Percentiles rank a stretch among this genome's conserved stretches.
phyloP scores from a whole-genome alignment of 352 stramenopile species.

The Phytopythium delawarense region DNA sequence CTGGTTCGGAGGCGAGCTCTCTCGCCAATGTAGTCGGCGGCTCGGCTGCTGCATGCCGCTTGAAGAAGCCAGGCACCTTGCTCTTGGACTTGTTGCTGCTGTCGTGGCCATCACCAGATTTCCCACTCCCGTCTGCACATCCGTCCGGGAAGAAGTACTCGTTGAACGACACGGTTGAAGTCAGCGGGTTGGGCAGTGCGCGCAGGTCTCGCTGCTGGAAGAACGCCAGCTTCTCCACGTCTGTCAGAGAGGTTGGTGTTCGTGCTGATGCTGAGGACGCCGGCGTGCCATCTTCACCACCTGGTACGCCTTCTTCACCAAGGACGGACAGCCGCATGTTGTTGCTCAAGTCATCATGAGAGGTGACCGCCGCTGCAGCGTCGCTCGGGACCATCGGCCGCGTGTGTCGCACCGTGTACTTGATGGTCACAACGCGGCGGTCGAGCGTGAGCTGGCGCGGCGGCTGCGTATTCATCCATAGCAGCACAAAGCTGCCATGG shows the following conservation, averaged over 20 bases:
- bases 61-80: slow-evolving; percentile 39
- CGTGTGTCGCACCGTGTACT: slow-evolving; percentile 50
- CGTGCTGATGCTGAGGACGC: not conserved
- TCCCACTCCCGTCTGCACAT: not conserved
- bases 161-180: slow-evolving; percentile 56
- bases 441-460: slow-evolving; percentile 53
- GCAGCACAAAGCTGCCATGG: slow-evolving; percentile 71
- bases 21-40: not conserved
- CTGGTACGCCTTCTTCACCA: slow-evolving; percentile 8
- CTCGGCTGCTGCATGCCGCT: slow-evolving; percentile 11
- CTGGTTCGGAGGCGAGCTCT: not conserved
- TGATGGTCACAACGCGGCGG: slow-evolving; percentile 54
- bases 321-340: slow-evolving; percentile 5
- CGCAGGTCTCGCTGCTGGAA: slow-evolving; percentile 38
- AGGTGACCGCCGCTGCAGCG: not conserved
- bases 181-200: slow-evolving; percentile 67
- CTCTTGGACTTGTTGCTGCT: slow-evolving; percentile 5
- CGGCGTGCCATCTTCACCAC: not conserved
- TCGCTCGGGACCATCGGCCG: slow-evolving; percentile 16
- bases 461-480: slow-evolving; percentile 63
- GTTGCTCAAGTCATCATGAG: not conserved
- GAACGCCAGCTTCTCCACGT: slow-evolving; percentile 44
- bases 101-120: not conserved
- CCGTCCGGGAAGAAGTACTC: slow-evolving; percentile 53
- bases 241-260: slow-evolving; percentile 22